These are phyloP conservation scores for Alternaria sp. DNA, from an alignment of 2,329 filamentous ascomycete genomes.

Conservation along the genomic window DNA sequence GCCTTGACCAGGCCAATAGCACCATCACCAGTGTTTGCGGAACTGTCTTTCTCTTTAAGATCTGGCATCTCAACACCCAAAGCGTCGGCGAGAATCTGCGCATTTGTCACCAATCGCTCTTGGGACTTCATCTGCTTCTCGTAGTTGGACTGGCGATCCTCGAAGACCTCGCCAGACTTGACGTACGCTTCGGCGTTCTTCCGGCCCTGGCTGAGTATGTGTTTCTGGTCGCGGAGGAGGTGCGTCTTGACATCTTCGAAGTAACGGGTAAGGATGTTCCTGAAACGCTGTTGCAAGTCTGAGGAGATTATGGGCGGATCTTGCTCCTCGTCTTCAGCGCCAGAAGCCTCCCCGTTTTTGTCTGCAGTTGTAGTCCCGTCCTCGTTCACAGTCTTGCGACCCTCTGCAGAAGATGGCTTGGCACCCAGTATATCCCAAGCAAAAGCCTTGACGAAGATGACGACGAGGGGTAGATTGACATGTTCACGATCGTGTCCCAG, in stretches of 20 bases:
- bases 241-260: slow-evolving; percentile 93
- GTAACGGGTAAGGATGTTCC: slow-evolving; percentile 83
- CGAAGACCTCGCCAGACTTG: slow-evolving; percentile 97
- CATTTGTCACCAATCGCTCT: slow-evolving; percentile 88
- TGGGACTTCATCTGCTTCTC: slow-evolving; percentile 93
- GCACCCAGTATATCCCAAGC: slow-evolving; percentile 94
- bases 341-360: slow-evolving; percentile 61
- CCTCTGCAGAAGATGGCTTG: slow-evolving; percentile 73
- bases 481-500: slow-evolving; percentile 94
- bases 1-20: slow-evolving; percentile 94
- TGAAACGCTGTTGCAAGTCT: slow-evolving; percentile 85
- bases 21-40: slow-evolving; percentile 70
- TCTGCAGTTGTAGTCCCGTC: slow-evolving; percentile 73
- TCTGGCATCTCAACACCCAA: slow-evolving; percentile 94
- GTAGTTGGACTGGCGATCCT: slow-evolving; percentile 94
- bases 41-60: slow-evolving; percentile 80
- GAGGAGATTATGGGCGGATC: slow-evolving; percentile 78
- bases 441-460: slow-evolving; percentile 95
- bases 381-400: slow-evolving; percentile 83
- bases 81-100: slow-evolving; percentile 87
- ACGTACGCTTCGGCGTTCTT: slow-evolving; percentile 98
- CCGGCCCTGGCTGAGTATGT: slow-evolving; percentile 83
- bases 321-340: slow-evolving; percentile 62
- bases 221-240: slow-evolving; percentile 89
- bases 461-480: slow-evolving; percentile 86